phyloP scores from a whole-genome alignment of 2,329 filamentous ascomycete genomes.

The Curvularia lunata region DNA sequence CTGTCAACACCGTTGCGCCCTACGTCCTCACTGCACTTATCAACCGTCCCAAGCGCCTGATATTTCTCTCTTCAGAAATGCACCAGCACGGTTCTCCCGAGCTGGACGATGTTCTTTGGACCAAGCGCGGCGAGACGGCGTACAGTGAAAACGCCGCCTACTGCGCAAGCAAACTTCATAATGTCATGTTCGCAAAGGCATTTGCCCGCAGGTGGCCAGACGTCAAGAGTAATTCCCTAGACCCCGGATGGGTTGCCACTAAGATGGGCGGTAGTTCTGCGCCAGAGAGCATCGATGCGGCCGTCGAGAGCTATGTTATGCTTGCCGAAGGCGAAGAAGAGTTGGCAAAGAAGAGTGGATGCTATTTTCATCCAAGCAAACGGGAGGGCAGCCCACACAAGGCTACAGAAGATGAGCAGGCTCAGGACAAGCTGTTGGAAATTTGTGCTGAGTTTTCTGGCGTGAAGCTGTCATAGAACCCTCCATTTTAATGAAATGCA shows the following conservation, averaged over 20 bases:
- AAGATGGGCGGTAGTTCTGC: conserved; percentile 61
- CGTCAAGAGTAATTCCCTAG: conserved; percentile 56
- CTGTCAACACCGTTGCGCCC: conserved; percentile 64
- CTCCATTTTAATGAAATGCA: not conserved
- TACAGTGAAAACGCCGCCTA: conserved; percentile 55
- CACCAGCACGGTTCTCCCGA: conserved; percentile 57
- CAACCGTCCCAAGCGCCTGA: conserved; percentile 56
- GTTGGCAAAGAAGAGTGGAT: conserved; percentile 41
- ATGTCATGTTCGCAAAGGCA: conserved; percentile 62
- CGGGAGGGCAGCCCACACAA: conserved; percentile 36
- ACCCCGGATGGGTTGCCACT: conserved; percentile 63
- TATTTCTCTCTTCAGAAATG: conserved; percentile 61
- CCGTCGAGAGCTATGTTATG: conserved; percentile 57
- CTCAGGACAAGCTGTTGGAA: conserved; percentile 56
- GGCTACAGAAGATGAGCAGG: conserved; percentile 44
- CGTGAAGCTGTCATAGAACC: conserved; percentile 22
- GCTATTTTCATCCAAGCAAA: conserved; percentile 50
- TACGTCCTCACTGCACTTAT: conserved; percentile 63
- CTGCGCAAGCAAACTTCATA: conserved; percentile 63
- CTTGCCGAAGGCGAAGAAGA: conserved; percentile 53
- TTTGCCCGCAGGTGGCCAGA: conserved; percentile 57
- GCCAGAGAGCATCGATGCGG: conserved; percentile 55
- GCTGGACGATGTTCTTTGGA: conserved; percentile 52
- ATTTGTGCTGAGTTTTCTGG: conserved; percentile 47
- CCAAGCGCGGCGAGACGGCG: conserved; percentile 41